A percentile compares a stretch with the other conserved stretches of the same genome.
Evolutionary conservation across 306 rosid species (phyloP).

Genomic region (Glycine tomentella): DNA sequence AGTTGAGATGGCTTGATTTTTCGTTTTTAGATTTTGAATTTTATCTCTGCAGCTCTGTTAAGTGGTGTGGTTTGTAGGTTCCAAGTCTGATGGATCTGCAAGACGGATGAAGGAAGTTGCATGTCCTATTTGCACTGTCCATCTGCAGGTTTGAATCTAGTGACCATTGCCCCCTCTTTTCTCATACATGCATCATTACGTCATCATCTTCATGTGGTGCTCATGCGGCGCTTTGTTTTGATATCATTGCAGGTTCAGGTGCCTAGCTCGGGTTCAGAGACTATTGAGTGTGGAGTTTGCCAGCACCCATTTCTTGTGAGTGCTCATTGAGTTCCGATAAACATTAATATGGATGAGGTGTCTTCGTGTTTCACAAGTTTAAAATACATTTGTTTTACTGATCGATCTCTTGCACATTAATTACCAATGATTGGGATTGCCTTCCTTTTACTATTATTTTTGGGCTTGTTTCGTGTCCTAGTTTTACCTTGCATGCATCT

Average conservation of each 20-base stretch:
- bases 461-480: slow-evolving; percentile 47
- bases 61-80: slow-evolving; percentile 61
- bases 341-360: slow-evolving; percentile 39
- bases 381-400: slow-evolving; percentile 36
- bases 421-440: slow-evolving; percentile 41
- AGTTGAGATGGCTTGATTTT: not conserved
- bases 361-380: slow-evolving; percentile 4
- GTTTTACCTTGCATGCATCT: not conserved
- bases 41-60: slow-evolving; percentile 2
- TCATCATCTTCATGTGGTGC: slow-evolving; percentile 4
- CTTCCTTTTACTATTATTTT: slow-evolving; percentile 20
- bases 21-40: slow-evolving; percentile 15
- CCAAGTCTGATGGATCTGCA: slow-evolving; percentile 79
- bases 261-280: slow-evolving; percentile 97
- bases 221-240: slow-evolving; percentile 15
- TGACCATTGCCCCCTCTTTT: not conserved
- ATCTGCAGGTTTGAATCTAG: slow-evolving; percentile 73
- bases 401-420: slow-evolving; percentile 35
- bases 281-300: slow-evolving; percentile 98
- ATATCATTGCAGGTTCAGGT: slow-evolving; percentile 82
- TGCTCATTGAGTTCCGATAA: slow-evolving; percentile 68
- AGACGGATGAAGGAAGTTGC: slow-evolving; percentile 95
- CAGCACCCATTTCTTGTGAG: slow-evolving; percentile 97
- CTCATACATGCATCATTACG: not conserved
- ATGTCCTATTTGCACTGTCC: slow-evolving; percentile 96